Conservation (phyloP, 129 eudicot genomes). For the Centaurea solstitialis region DNA sequence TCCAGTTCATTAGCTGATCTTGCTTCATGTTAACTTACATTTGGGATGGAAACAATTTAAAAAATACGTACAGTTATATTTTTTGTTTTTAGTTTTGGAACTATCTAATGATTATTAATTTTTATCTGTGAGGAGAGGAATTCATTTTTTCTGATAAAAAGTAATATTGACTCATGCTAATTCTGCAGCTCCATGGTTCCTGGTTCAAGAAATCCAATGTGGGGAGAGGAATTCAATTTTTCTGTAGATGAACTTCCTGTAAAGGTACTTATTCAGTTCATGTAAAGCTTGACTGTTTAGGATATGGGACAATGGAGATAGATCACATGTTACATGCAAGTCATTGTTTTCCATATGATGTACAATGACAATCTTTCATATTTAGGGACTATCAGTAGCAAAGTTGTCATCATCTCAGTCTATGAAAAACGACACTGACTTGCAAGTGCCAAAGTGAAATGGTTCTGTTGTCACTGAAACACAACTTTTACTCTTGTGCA, state of each 20-base stretch:
- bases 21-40: constrained; percentile 4
- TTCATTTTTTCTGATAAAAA: no score
- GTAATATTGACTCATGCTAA: constrained; percentile 13
- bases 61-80: not conserved
- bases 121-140: not conserved
- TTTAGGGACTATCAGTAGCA: not conserved
- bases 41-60: constrained; percentile 3
- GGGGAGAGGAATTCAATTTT: constrained; percentile 98
- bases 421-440: not conserved
- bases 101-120: not conserved
- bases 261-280: constrained; percentile 52
- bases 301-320: constrained; percentile 19
- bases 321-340: not conserved
- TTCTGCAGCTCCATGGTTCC: constrained; percentile 94
- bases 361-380: not conserved
- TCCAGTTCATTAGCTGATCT: not conserved
- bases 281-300: not conserved
- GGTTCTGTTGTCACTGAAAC: not conserved
- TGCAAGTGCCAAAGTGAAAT: not conserved
- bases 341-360: not conserved
- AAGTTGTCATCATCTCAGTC: not conserved
- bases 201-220: constrained; percentile 99
- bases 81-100: not conserved
- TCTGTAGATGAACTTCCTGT: constrained; percentile 92
- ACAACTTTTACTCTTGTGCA: not conserved